Conservation (phyloP, 1,284 basidiomycete genomes). For the Malassezia arunalokei region DNA sequence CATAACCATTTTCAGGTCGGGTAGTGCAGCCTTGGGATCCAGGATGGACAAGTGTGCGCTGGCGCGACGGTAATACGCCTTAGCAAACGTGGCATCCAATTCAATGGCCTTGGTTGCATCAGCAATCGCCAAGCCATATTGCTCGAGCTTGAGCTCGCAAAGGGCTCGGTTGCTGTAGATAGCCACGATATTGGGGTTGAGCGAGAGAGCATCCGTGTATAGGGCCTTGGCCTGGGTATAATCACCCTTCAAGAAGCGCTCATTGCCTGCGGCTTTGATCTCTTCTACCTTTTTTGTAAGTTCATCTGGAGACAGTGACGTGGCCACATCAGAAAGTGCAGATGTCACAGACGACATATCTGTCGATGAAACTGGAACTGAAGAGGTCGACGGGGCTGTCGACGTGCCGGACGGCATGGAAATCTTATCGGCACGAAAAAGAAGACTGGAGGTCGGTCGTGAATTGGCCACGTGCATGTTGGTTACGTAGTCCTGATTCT, state of each 20-base stretch:
- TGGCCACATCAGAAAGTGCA: background rate
- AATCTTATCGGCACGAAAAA: background rate
- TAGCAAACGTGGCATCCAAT: constrained; percentile 77
- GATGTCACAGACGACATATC: constrained; percentile 4
- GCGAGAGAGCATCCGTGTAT: constrained; percentile 34
- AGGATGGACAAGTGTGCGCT: constrained; percentile 81
- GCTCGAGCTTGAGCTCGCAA: constrained; percentile 44
- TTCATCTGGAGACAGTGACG: constrained; percentile 19
- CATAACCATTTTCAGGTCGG: constrained; percentile 52
- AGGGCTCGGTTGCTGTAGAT: constrained; percentile 42
- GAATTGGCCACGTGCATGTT: too few species aligned
- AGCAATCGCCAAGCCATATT: constrained; percentile 43
- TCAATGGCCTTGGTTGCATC: constrained; percentile 61
- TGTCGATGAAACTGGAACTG: background rate
- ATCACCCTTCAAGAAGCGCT: constrained; percentile 29
- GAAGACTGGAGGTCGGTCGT: too few species aligned
- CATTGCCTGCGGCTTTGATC: constrained; percentile 38
- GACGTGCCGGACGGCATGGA: background rate
- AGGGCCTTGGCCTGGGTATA: constrained; percentile 34
- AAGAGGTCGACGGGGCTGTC: background rate
- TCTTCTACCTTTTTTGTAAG: constrained; percentile 21
- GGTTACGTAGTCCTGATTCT: background rate
- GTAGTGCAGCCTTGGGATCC: constrained; percentile 37
- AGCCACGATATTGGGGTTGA: constrained; percentile 29
- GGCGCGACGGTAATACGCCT: constrained; percentile 83